Conservation (phyloP, 495 filamentous ascomycete genomes). For the Astrocystis sublimbata region DNA sequence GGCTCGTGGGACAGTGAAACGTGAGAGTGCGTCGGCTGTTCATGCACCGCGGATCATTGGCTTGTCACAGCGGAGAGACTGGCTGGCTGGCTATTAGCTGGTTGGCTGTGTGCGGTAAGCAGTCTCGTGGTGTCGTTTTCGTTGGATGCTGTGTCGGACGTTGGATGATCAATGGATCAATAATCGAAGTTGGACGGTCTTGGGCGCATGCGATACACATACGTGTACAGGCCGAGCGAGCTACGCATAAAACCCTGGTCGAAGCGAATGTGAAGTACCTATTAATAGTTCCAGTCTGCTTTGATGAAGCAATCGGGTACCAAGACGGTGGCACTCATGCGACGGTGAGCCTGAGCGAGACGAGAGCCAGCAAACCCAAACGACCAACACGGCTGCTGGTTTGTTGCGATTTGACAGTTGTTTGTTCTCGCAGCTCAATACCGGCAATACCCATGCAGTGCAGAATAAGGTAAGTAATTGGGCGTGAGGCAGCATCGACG, state of each 20-base stretch:
- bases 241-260: neutral
- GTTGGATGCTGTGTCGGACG: slow-evolving; percentile 2
- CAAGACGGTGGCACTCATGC: slow-evolving; percentile 11
- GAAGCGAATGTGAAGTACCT: neutral
- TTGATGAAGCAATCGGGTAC: neutral
- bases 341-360: neutral
- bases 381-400: neutral
- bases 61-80: too few relatives aligned
- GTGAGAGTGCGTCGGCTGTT: slow-evolving; percentile 5
- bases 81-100: neutral
- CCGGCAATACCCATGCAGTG: too few relatives aligned
- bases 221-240: neutral
- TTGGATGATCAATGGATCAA: neutral
- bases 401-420: neutral
- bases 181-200: too few relatives aligned
- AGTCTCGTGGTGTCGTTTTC: too few relatives aligned
- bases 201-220: neutral
- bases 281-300: neutral
- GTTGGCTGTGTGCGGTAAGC: too few relatives aligned
- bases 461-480: too few relatives aligned
- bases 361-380: neutral
- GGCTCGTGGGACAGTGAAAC: neutral
- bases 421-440: too few relatives aligned
- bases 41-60: slow-evolving; percentile 9
- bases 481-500: too few relatives aligned